Evolutionary conservation across 2,329 filamentous ascomycete genomes (phyloP).

Genomic region (Alternaria brassicicola): DNA sequence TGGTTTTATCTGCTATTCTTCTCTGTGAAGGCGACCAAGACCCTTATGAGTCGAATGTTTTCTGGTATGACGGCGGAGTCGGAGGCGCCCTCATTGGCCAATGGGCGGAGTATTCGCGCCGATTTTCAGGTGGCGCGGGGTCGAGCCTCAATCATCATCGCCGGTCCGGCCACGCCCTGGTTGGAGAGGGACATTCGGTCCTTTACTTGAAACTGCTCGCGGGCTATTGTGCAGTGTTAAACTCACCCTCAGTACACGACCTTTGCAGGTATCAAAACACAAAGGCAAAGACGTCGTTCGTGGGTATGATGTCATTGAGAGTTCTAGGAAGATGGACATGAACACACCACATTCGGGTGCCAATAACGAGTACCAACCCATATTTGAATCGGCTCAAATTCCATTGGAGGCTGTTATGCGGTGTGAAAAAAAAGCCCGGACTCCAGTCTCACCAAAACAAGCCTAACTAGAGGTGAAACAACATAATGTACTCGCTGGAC

Average conservation of each 20-base stretch:
- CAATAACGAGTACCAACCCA: neutral
- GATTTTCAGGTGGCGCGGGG: constrained; percentile 16
- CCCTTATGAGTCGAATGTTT: constrained; percentile 38
- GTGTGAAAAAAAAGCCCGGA: no score
- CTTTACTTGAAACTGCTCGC: neutral
- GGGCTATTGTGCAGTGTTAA: neutral
- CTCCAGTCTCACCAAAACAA: no score
- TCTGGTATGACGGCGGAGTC: constrained; percentile 28
- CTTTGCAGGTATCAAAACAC: neutral
- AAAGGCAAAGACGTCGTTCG: neutral
- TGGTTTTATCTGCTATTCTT: constrained; percentile 8
- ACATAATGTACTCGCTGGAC: no score
- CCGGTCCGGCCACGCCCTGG: constrained; percentile 4
- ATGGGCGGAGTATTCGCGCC: constrained; percentile 10
- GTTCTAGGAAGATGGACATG: neutral
- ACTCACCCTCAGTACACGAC: neutral
- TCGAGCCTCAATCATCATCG: constrained; percentile 9
- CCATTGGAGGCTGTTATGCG: neutral
- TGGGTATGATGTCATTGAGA: neutral
- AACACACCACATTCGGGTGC: neutral
- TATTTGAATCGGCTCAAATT: neutral
- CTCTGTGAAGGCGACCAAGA: constrained; percentile 18
- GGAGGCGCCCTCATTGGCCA: constrained; percentile 35
- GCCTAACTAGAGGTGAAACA: no score
- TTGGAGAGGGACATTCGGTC: neutral